Base-by-base conservation (phyloP, 768 basidiomycete genomes). In the Galerina marginata region DNA sequence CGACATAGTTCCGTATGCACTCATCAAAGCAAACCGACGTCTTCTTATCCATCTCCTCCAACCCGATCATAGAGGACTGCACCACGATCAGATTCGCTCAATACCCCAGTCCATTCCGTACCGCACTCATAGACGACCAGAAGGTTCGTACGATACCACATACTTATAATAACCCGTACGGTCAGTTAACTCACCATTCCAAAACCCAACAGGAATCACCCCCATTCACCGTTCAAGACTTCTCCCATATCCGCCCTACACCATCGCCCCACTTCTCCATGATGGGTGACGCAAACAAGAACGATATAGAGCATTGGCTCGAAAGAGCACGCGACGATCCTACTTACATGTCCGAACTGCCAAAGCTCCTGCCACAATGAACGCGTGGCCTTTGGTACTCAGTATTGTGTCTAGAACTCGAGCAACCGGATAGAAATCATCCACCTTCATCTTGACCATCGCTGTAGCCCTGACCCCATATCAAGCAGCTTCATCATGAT, bases 11-110 rank as follows among this genome's bases (percentile, higher is more conserved):
- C 70, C 88, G 95, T 45, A 94, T 96, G 85, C 95, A 96, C 71
- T 80, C 82, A 16, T 93, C 94, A 1, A 78, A 69, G 0, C 60
- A 77, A 9, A 83, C 89, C 0, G 85, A 87, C 51, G 82, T 94
- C 2, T 88, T 90, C 65, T 80, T 96, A 2, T 76, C 83, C 5
- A 85, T 87, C 10, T 69, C 75, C 4, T 93, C 92, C 3, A 86
- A 87, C 46, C 93, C 94, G 1, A 81, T 93, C 72, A 93, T 96
- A 45, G 95, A 96, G 68, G 79, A 89, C 62, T 94, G 87, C 66
- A 75, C 76, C 0, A 65, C 66, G 0, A 83, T 95, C 47, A 77
- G 81, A 6, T 95, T 96, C 65, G 77, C 84, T 2, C 63, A 70
- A 1, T 95, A 92, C 71, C 91, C 92, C 0, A 49, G 60, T 1